Evolutionary conservation across 106 monocot species (phyloP).

Genomic region (Dendrobium officinale): DNA sequence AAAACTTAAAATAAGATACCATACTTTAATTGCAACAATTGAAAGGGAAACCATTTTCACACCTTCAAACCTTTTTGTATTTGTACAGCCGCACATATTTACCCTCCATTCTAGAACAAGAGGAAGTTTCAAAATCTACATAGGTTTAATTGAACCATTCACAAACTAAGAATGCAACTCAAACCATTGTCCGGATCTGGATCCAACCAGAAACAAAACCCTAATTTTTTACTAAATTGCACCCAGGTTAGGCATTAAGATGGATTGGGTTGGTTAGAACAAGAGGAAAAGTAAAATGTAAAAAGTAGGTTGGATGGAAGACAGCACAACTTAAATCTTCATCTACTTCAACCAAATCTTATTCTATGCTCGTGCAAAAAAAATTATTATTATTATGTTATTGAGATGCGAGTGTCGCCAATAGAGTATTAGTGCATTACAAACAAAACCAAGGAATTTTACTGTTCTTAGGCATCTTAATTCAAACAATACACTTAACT

Average conservation of each 20-base stretch:
- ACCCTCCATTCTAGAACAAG: background rate
- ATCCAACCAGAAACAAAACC: background rate
- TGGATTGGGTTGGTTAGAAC: background rate
- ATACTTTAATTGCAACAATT: background rate
- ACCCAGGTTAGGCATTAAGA: background rate
- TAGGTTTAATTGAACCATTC: background rate
- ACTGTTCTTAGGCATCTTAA: too few relatives aligned
- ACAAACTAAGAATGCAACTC: background rate
- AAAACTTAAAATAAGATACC: too few relatives aligned
- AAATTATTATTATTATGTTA: background rate
- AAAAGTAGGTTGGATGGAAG: too few relatives aligned
- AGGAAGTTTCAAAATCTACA: background rate
- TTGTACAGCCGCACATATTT: background rate
- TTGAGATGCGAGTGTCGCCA: too few relatives aligned
- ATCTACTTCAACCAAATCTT: too few relatives aligned
- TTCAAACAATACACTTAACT: too few relatives aligned
- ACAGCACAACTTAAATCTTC: too few relatives aligned
- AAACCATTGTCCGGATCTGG: background rate
- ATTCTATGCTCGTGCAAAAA: background rate
- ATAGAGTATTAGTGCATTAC: too few relatives aligned
- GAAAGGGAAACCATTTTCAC: background rate
- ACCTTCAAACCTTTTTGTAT: background rate
- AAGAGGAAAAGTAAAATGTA: background rate
- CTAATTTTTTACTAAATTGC: background rate
- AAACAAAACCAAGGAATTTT: too few relatives aligned